These are phyloP conservation scores for Massospora cicadina DNA, from an alignment of 371 early-diverging fungal genomes.

Conservation along the genomic window DNA sequence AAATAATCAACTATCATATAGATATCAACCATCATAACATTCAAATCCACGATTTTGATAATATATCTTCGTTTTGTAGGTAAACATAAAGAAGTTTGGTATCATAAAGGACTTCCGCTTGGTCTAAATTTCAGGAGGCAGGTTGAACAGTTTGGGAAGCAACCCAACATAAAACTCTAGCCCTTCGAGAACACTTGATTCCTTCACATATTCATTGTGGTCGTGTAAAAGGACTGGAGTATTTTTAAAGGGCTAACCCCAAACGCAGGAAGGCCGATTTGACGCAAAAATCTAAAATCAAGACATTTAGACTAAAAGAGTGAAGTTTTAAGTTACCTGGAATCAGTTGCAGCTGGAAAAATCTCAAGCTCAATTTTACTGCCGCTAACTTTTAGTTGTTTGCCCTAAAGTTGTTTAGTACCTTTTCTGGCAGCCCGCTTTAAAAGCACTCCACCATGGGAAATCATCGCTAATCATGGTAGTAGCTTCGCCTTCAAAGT, in stretches of 20 bases:
- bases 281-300: conserved; percentile 21
- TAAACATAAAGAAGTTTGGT: too few relatives aligned
- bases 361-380: conserved; percentile 37
- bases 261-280: conserved; percentile 42
- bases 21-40: too few relatives aligned
- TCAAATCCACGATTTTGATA: too few relatives aligned
- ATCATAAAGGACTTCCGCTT: too few relatives aligned
- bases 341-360: conserved; percentile 44
- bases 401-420: not conserved
- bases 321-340: not conserved
- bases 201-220: conserved; percentile 60
- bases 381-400: conserved; percentile 10
- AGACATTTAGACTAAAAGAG: not conserved
- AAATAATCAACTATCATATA: too few relatives aligned
- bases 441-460: conserved; percentile 8
- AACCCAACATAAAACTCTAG: conserved; percentile 34
- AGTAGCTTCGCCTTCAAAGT: not conserved
- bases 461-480: not conserved
- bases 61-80: too few relatives aligned
- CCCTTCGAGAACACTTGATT: conserved; percentile 40
- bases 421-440: not conserved
- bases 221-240: conserved; percentile 50
- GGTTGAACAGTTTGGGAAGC: not conserved
- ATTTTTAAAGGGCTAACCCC: conserved; percentile 53
- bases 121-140: not conserved